These are phyloP conservation scores for Rhodotorula sp. DNA, from an alignment of 1,284 basidiomycete species.

Conservation along the genomic window DNA sequence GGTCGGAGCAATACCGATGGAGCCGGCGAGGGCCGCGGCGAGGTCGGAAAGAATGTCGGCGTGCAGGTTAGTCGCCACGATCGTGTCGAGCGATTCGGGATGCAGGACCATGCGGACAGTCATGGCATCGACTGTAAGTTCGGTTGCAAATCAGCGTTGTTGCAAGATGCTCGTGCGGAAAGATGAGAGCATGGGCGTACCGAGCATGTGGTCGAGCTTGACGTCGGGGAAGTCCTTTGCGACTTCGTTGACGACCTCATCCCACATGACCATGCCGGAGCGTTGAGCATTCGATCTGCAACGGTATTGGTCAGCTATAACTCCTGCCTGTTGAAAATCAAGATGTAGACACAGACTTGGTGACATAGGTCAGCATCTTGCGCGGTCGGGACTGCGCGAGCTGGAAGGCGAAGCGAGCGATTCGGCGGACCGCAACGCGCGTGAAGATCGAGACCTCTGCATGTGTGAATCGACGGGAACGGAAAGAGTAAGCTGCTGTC, in stretches of 20 bases:
- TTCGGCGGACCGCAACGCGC: conserved; percentile 56
- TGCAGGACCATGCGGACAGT: conserved; percentile 56
- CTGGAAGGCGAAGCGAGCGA: conserved; percentile 59
- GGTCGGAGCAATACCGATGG: conserved; percentile 61
- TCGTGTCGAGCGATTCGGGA: conserved; percentile 58
- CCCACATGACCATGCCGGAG: conserved; percentile 49
- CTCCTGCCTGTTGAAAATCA: too few relatives aligned
- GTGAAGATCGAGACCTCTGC: conserved; percentile 56
- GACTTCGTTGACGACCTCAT: conserved; percentile 53
- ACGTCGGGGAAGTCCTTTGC: conserved; percentile 59
- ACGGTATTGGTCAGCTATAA: too few relatives aligned
- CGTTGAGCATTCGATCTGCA: conserved; percentile 37
- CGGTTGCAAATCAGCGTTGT: not conserved
- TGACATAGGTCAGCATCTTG: conserved; percentile 59
- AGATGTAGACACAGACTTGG: conserved; percentile 47
- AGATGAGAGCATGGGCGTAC: not conserved
- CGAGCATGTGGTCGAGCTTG: conserved; percentile 56
- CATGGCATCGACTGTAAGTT: conserved; percentile 53
- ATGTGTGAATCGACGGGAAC: too few relatives aligned
- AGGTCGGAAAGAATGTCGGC: conserved; percentile 60
- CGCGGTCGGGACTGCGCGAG: conserved; percentile 55
- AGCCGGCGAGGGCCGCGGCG: conserved; percentile 59
- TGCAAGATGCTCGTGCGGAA: not conserved
- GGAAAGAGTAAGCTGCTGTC: too few relatives aligned
- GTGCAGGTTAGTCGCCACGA: conserved; percentile 59